Conservation (phyloP, 495 filamentous ascomycete species). For the Aspergillus diversus region DNA sequence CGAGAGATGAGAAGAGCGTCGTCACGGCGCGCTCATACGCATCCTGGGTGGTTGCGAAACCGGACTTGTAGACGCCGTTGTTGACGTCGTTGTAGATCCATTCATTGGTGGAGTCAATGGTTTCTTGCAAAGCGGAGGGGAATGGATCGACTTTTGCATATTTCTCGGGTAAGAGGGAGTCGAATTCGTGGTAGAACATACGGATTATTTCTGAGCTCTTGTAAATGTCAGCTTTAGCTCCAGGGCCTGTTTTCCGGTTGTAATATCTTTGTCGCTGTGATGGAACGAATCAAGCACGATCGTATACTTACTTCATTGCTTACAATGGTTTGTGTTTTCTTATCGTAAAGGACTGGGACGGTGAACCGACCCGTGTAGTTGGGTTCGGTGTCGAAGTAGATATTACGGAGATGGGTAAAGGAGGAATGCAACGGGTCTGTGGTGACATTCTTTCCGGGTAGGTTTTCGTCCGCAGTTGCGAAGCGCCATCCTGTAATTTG, state of each 20-base stretch:
- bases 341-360: slow-evolving; percentile 66
- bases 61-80: slow-evolving; percentile 82
- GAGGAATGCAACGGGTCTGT: slow-evolving; percentile 56
- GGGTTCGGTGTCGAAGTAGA: slow-evolving; percentile 64
- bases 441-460: slow-evolving; percentile 59
- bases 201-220: slow-evolving; percentile 62
- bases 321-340: slow-evolving; percentile 59
- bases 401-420: slow-evolving; percentile 59
- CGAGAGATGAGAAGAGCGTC: slow-evolving; percentile 71
- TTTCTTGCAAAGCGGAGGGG: slow-evolving; percentile 56
- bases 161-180: slow-evolving; percentile 62
- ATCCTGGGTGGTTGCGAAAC: slow-evolving; percentile 74
- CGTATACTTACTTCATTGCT: slow-evolving; percentile 53
- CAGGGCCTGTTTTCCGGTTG: slow-evolving; percentile 7
- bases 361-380: slow-evolving; percentile 64
- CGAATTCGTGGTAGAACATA: slow-evolving; percentile 76
- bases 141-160: slow-evolving; percentile 66
- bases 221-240: background rate
- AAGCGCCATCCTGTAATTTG: slow-evolving; percentile 76
- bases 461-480: slow-evolving; percentile 62
- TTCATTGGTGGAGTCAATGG: slow-evolving; percentile 76
- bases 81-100: slow-evolving; percentile 88
- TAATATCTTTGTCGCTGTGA: background rate
- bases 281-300: background rate
- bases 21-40: slow-evolving; percentile 72